Conservation (phyloP, 2,329 filamentous ascomycete genomes). For the Lasiodiplodia citricola region DNA sequence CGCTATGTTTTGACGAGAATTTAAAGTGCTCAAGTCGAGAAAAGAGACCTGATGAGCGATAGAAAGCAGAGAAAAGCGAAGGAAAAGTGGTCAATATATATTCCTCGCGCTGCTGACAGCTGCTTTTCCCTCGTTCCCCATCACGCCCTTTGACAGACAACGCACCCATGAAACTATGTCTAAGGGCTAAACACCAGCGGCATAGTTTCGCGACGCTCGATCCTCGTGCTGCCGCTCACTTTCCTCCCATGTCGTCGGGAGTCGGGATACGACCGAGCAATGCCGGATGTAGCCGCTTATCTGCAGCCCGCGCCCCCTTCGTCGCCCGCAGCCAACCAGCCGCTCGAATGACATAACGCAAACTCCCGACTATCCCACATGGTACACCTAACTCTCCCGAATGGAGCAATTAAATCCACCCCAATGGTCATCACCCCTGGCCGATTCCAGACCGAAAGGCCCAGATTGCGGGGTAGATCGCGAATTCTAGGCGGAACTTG, state of each 20-base stretch:
- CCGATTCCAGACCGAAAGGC: background rate
- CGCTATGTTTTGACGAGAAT: background rate
- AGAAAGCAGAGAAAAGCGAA: background rate
- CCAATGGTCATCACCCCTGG: background rate
- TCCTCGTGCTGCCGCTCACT: background rate
- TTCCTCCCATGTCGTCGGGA: background rate
- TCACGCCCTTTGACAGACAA: constrained; percentile 4
- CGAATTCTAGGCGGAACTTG: constrained; percentile 3
- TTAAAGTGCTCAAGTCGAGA: background rate
- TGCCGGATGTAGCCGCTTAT: constrained; percentile 20
- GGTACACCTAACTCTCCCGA: background rate
- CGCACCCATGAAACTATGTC: constrained; percentile 7
- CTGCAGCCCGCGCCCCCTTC: background rate
- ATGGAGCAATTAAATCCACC: constrained; percentile 20
- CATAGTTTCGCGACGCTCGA: constrained; percentile 4
- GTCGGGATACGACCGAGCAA: background rate
- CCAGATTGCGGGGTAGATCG: constrained; percentile 2
- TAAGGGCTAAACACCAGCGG: constrained; percentile 16
- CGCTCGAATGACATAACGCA: constrained; percentile 17
- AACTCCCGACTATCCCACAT: constrained; percentile 12
- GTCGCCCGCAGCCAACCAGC: constrained; percentile 10
- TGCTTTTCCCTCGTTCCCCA: background rate
- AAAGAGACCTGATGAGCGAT: background rate
- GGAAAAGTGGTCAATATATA: constrained; percentile 8
- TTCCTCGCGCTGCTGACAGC: background rate